phyloP scores from a whole-genome alignment of 176 grass and related monocot genomes.

The bread wheat (Triticum aestivum) region IWGSC_CS_RefSeq_v2.1 NC_057798.1:61921035-61921534 shows the following conservation, averaged over 20 bases:
- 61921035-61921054: background rate
- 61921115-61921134: background rate
- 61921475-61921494: background rate
- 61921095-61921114: background rate
- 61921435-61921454: background rate
- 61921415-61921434: background rate
- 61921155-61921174: too few relatives aligned
- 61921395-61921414: background rate
- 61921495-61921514: background rate
- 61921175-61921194: too few relatives aligned
- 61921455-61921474: background rate
- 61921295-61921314: too few relatives aligned
- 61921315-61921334: too few relatives aligned
- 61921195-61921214: too few relatives aligned
- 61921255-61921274: background rate
- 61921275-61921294: background rate
- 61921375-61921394: background rate
- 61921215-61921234: too few relatives aligned
- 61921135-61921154: too few relatives aligned
- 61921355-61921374: background rate
- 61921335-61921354: too few relatives aligned
- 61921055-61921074: background rate
- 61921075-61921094: background rate
- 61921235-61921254: background rate
- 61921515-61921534: background rate